Base-by-base conservation (phyloP, 805 yeast genomes). In the Candida takata region DNA sequence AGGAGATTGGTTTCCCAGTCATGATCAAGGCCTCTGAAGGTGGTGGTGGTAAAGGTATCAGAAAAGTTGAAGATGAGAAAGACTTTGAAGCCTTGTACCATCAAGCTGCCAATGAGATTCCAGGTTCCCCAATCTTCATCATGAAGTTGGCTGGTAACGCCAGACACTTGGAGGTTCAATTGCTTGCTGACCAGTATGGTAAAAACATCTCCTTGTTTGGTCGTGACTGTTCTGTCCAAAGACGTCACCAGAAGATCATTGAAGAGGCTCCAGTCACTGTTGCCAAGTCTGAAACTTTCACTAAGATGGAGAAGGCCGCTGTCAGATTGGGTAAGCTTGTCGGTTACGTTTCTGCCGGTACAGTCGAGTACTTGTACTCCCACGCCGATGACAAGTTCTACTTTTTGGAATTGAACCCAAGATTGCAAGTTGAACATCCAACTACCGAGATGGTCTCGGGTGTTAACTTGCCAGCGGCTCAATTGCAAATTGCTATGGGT, bases 41-140 rank as follows among this genome's bases (percentile, higher is more conserved):
- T 71, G 99, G 99, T 65, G 99, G 99, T 68, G 99, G 99, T 71
- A 92, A 92, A 67, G 99, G 99, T 75, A 92, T 92, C 62, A 82
- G 99, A 70, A 87, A 87, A 65, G 97, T 87, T 46, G 95, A 84
- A 38, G 59, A 70, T 44, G 95, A 83, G 61, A 79, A 77, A 45
- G 84, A 87, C 52, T 92, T 92, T 48, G 54, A 70, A 28, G 44
- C 84, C 19, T 64, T 84, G 44, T 92, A 90, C 60, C 78, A 79
- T 49, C 99, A 92, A 69, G 98, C 97, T 31, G 85, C 95, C 35
- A 84, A 84, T 52, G 99, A 92, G 69, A 90, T 92, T 36, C 98
- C 99, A 19, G 98, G 99, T 45, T 92, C 97, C 40, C 99, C 99
- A 34, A 87, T 92, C 46, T 92, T 92, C 60, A 85, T 92, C 59